Percentiles rank a stretch among this genome's conserved stretches.
Evolutionary conservation across 2,329 filamentous ascomycete species (phyloP).

Genomic region (Aspergillus pseudoviridinutans): DNA sequence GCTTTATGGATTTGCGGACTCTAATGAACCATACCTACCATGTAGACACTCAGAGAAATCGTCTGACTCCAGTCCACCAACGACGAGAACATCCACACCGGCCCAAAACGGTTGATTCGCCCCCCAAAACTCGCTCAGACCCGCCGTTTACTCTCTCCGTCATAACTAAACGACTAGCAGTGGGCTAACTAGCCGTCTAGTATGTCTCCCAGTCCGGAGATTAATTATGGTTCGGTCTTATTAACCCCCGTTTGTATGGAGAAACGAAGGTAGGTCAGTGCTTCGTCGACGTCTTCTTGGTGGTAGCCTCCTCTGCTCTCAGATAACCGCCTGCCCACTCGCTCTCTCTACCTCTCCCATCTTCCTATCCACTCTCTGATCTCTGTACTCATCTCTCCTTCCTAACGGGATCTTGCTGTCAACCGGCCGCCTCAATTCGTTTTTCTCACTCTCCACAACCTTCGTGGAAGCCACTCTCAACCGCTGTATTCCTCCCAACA

Average conservation of each 20-base stretch:
- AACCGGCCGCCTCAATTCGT: neutral
- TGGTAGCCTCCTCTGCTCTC: neutral
- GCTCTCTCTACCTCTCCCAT: neutral
- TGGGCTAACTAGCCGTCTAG: neutral
- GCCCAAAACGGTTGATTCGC: slow-evolving; percentile 1
- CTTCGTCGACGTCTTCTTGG: neutral
- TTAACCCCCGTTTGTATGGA: neutral
- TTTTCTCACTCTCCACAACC: neutral
- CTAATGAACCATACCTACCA: neutral
- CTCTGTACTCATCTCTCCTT: neutral
- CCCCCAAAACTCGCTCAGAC: slow-evolving; percentile 12
- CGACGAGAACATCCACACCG: slow-evolving; percentile 7
- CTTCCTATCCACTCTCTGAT: neutral
- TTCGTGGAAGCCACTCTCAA: neutral
- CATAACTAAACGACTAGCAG: slow-evolving; percentile 6
- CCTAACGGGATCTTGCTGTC: neutral
- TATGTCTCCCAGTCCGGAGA: slow-evolving; percentile 1
- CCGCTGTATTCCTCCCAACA: neutral
- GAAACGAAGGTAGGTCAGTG: neutral
- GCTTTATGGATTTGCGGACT: neutral
- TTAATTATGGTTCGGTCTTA: slow-evolving; percentile 1
- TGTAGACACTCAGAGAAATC: neutral
- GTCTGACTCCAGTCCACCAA: neutral
- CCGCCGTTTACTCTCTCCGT: slow-evolving; percentile 9
- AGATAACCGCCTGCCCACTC: neutral